These are phyloP conservation scores for Lippia alba DNA, from an alignment of 305 asterid species.

Conservation along the genomic window DNA sequence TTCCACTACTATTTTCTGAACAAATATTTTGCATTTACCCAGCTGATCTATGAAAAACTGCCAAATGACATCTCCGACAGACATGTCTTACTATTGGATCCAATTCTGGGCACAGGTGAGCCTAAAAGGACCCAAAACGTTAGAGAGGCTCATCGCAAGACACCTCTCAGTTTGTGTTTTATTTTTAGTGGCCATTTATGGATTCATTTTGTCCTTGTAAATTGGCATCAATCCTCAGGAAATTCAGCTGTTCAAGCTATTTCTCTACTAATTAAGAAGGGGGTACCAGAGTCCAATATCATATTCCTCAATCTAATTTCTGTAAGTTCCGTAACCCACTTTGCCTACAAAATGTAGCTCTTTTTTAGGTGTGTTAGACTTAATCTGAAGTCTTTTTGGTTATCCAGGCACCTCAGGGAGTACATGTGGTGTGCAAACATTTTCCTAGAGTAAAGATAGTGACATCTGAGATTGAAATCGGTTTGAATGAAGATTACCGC, in stretches of 20 bases:
- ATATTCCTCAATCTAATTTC: conserved; percentile 93
- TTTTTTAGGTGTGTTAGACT: too few species aligned
- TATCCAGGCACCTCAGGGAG: conserved; percentile 94
- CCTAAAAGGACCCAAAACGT: conserved; percentile 3
- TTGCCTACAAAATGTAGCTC: too few species aligned
- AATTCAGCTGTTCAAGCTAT: conserved; percentile 95
- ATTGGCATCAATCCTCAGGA: conserved; percentile 42
- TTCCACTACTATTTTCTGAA: too few species aligned
- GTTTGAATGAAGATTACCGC: conserved; percentile 78
- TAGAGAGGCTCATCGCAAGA: too few species aligned
- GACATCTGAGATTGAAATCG: conserved; percentile 96
- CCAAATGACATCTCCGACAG: conserved; percentile 85
- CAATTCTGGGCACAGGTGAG: conserved; percentile 88
- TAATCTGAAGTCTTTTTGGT: not conserved
- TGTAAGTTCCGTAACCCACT: conserved; percentile 47
- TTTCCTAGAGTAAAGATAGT: conserved; percentile 91
- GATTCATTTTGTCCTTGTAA: too few species aligned
- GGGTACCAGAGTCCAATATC: conserved; percentile 91
- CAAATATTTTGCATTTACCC: conserved; percentile 23
- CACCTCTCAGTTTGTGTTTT: too few species aligned
- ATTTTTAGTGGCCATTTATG: too few species aligned
- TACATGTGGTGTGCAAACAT: conserved; percentile 83
- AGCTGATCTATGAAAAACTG: conserved; percentile 87
- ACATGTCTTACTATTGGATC: conserved; percentile 86
- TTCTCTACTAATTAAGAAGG: conserved; percentile 84